A percentile compares a stretch with the other conserved stretches of the same genome.
Conservation (phyloP, 371 early-diverging fungal species). For the Zychaea mexicana region DNA sequence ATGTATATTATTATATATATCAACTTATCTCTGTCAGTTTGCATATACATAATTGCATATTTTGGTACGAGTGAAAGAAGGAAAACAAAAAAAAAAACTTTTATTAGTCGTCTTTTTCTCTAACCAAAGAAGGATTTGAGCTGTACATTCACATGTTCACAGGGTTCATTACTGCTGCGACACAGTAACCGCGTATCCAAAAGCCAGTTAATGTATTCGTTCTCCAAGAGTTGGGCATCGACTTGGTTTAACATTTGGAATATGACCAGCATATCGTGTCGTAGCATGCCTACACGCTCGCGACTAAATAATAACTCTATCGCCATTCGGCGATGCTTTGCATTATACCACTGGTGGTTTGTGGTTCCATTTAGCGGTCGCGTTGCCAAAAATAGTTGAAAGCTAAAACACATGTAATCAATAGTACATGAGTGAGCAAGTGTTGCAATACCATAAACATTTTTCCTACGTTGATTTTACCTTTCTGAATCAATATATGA, state of each 20-base stretch:
- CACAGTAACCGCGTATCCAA: conserved; percentile 57
- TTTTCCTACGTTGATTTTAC: conserved; percentile 16
- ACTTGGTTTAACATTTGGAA: conserved; percentile 60
- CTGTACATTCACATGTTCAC: conserved; percentile 3
- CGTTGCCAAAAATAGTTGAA: conserved; percentile 19
- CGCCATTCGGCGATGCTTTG: conserved; percentile 52
- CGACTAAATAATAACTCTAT: conserved; percentile 54
- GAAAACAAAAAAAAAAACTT: too few species aligned
- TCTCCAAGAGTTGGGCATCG: conserved; percentile 54
- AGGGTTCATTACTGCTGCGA: conserved; percentile 13
- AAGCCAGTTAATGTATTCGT: conserved; percentile 64
- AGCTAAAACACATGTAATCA: conserved; percentile 1
- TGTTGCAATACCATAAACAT: not conserved
- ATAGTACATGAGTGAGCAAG: not conserved
- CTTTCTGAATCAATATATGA: conserved; percentile 30
- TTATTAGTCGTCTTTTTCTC: too few species aligned
- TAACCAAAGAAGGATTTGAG: conserved; percentile 5
- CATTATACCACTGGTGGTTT: conserved; percentile 34
- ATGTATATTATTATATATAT: too few species aligned
- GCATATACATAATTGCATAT: too few species aligned
- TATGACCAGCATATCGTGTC: conserved; percentile 58
- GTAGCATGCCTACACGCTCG: conserved; percentile 57
- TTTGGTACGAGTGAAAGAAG: too few species aligned
- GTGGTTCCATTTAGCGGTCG: not conserved
- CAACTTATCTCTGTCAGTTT: too few species aligned